These are phyloP conservation scores for Fraxinus anomala DNA, from an alignment of 257 asterid genomes.

Conservation along the genomic window DNA sequence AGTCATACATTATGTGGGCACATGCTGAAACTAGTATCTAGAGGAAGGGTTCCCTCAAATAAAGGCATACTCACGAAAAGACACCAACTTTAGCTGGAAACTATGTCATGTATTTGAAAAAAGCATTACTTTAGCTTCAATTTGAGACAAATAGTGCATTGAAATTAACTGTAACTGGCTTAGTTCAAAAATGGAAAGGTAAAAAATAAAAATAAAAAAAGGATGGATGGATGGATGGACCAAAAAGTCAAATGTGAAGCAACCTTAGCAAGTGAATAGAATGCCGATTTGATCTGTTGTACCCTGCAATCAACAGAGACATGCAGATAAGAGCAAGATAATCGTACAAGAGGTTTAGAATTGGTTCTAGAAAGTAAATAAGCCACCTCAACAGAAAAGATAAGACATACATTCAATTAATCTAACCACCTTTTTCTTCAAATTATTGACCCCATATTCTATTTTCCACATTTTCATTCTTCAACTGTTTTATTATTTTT, in stretches of 20 bases:
- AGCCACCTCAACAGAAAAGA: background rate
- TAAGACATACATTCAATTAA: too few relatives aligned
- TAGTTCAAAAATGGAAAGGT: background rate
- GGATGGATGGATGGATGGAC: background rate
- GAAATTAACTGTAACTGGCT: background rate
- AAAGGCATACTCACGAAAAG: background rate
- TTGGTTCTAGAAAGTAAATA: background rate
- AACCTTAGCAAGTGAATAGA: constrained; percentile 82
- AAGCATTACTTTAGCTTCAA: background rate
- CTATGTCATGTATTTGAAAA: background rate
- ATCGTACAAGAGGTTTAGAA: background rate
- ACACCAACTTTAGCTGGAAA: background rate
- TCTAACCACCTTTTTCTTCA: too few relatives aligned
- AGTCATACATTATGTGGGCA: background rate
- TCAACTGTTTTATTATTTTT: too few relatives aligned
- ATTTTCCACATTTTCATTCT: too few relatives aligned
- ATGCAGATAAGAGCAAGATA: constrained; percentile 4
- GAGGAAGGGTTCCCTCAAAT: background rate
- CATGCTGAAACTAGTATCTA: background rate
- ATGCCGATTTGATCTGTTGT: constrained; percentile 87
- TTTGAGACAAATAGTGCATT: background rate
- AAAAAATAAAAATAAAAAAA: background rate
- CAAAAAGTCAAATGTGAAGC: background rate
- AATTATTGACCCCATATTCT: too few relatives aligned
- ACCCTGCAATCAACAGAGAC: constrained; percentile 52